Conservation (phyloP, 2,329 filamentous ascomycete species). For the Didymella pinodella region DNA sequence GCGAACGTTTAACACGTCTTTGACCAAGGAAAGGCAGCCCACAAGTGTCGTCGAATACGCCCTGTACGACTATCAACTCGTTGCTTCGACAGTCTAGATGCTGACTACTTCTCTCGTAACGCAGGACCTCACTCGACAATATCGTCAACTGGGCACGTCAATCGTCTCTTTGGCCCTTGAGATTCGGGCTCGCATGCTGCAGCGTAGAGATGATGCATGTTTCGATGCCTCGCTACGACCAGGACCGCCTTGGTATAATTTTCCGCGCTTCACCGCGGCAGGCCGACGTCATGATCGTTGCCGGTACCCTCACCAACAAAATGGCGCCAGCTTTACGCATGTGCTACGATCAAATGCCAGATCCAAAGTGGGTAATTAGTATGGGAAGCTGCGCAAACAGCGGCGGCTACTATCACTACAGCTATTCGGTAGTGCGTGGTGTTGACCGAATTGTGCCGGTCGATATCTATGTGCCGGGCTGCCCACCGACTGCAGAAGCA, state of each 20-base stretch:
- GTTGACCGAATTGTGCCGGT: slow-evolving; percentile 80
- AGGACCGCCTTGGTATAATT: slow-evolving; percentile 86
- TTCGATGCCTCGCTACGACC: slow-evolving; percentile 85
- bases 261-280: slow-evolving; percentile 87
- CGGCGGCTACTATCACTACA: slow-evolving; percentile 85
- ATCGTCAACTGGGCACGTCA: slow-evolving; percentile 85
- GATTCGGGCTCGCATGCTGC: slow-evolving; percentile 87
- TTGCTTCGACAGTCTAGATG: not conserved
- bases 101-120: not conserved
- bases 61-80: not conserved
- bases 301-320: slow-evolving; percentile 93
- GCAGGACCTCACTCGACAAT: slow-evolving; percentile 17
- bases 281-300: slow-evolving; percentile 92
- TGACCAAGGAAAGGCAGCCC: not conserved
- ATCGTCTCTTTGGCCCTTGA: slow-evolving; percentile 85
- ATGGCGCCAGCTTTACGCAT: slow-evolving; percentile 88
- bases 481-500: slow-evolving; percentile 63
- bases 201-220: slow-evolving; percentile 93
- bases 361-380: slow-evolving; percentile 82
- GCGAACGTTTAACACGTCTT: not conserved
- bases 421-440: slow-evolving; percentile 76
- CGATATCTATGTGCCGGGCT: slow-evolving; percentile 82
- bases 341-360: slow-evolving; percentile 93
- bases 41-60: slow-evolving; percentile 11
- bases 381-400: slow-evolving; percentile 82